These are phyloP conservation scores for Ascochyta koolunga DNA, from an alignment of 2,329 filamentous ascomycete genomes.

Conservation along the genomic window DNA sequence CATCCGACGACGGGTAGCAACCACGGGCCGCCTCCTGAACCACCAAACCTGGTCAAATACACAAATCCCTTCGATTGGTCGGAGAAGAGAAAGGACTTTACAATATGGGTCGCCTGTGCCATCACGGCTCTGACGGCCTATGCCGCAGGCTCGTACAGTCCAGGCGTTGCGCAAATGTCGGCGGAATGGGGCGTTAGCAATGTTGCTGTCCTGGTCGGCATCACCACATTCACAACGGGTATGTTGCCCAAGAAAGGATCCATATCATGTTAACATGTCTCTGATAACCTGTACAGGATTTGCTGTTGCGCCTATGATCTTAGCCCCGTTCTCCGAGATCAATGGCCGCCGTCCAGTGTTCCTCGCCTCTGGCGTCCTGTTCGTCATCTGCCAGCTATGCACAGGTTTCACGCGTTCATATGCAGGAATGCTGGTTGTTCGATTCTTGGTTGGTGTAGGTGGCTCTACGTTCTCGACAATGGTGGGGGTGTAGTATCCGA, in stretches of 20 bases:
- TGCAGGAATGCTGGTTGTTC: conserved; percentile 74
- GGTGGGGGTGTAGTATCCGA: conserved; percentile 89
- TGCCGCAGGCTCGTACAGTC: conserved; percentile 79
- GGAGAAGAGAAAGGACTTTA: conserved; percentile 68
- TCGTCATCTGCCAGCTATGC: conserved; percentile 72
- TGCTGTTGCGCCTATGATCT: conserved; percentile 80
- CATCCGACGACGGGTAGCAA: conserved; percentile 30
- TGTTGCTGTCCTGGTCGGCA: conserved; percentile 72
- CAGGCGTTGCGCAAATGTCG: conserved; percentile 69
- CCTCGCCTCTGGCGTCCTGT: conserved; percentile 72
- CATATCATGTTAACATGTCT: neutral
- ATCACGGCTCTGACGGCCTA: conserved; percentile 82
- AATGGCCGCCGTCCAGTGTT: conserved; percentile 87
- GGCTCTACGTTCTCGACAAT: conserved; percentile 83
- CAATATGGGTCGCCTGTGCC: conserved; percentile 74
- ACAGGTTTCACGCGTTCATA: conserved; percentile 74
- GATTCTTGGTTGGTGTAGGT: conserved; percentile 79
- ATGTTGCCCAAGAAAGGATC: neutral
- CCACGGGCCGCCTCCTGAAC: conserved; percentile 56
- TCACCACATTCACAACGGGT: conserved; percentile 75
- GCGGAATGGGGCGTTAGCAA: conserved; percentile 68
- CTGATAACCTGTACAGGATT: conserved; percentile 63
- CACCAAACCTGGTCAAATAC: conserved; percentile 71
- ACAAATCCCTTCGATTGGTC: conserved; percentile 77
- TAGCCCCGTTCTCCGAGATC: conserved; percentile 87